Evolutionary conservation across 1,284 basidiomycete genomes (phyloP).

Genomic region (Cutaneotrichosporon cutaneum): DNA sequence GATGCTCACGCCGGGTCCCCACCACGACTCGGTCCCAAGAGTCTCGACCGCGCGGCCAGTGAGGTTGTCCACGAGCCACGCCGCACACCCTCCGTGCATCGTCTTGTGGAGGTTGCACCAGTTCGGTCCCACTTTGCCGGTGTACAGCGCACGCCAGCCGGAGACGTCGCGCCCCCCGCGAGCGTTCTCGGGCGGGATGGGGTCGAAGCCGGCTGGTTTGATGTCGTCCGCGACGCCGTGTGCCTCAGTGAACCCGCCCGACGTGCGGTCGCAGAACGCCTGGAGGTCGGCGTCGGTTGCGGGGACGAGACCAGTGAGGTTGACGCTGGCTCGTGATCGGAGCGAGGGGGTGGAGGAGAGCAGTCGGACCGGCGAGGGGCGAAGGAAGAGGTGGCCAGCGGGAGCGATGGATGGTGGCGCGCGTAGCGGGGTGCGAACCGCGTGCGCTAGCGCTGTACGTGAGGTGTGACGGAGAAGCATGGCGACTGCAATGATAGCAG

Average conservation of each 20-base stretch:
- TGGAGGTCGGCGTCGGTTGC: conserved; percentile 1
- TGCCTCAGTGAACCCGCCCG: conserved; percentile 5
- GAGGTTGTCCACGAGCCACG: conserved; percentile 19
- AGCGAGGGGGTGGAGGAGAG: neutral
- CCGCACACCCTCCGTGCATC: conserved; percentile 18
- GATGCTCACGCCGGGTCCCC: conserved; percentile 14
- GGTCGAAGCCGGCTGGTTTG: conserved; percentile 3
- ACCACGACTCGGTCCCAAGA: conserved; percentile 11
- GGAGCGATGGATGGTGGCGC: neutral
- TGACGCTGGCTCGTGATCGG: neutral
- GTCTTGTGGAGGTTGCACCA: conserved; percentile 17
- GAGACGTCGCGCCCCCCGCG: conserved; percentile 14
- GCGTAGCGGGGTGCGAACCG: neutral
- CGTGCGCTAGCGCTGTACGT: too few species aligned
- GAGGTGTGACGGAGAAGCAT: too few species aligned
- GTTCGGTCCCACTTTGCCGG: conserved; percentile 10
- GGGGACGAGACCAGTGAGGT: neutral
- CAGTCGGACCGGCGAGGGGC: neutral
- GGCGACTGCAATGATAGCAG: too few species aligned
- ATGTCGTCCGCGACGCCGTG: conserved; percentile 14
- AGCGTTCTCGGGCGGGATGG: conserved; percentile 9
- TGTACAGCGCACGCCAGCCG: conserved; percentile 17
- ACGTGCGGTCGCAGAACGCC: neutral
- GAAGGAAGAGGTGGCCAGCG: neutral
- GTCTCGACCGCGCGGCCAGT: conserved; percentile 13